These are phyloP conservation scores for Pholiota microspora DNA, from an alignment of 768 basidiomycete genomes.

Conservation along the genomic window DNA sequence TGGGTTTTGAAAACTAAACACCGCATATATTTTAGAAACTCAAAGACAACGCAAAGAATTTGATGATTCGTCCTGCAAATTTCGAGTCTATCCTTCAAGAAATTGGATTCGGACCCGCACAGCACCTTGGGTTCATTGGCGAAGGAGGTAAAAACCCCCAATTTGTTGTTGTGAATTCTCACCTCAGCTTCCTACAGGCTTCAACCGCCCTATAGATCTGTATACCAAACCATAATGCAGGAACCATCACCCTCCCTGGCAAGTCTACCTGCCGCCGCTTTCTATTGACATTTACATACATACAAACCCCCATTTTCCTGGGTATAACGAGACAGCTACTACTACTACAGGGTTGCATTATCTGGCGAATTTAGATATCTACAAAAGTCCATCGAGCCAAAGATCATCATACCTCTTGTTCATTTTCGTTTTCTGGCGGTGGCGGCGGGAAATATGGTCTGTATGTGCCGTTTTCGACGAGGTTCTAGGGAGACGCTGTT, in stretches of 20 bases:
- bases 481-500: background rate
- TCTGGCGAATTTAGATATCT: background rate
- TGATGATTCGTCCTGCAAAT: constrained; percentile 61
- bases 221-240: constrained; percentile 41
- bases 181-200: constrained; percentile 37
- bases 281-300: no score
- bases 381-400: background rate
- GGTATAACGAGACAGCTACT: background rate
- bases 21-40: no score
- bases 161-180: background rate
- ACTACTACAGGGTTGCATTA: background rate
- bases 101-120: constrained; percentile 59
- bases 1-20: no score
- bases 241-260: background rate
- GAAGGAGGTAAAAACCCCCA: constrained; percentile 55
- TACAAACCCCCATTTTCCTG: no score
- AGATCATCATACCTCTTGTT: background rate
- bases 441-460: background rate
- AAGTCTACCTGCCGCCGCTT: no score
- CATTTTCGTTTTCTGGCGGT: background rate
- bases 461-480: background rate
- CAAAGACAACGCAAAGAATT: constrained; percentile 53
- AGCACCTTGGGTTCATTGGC: constrained; percentile 51
- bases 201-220: constrained; percentile 60
- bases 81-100: constrained; percentile 54